phyloP scores from a whole-genome alignment of 2,329 filamentous ascomycete species.

The Ascochyta pisi region DNA sequence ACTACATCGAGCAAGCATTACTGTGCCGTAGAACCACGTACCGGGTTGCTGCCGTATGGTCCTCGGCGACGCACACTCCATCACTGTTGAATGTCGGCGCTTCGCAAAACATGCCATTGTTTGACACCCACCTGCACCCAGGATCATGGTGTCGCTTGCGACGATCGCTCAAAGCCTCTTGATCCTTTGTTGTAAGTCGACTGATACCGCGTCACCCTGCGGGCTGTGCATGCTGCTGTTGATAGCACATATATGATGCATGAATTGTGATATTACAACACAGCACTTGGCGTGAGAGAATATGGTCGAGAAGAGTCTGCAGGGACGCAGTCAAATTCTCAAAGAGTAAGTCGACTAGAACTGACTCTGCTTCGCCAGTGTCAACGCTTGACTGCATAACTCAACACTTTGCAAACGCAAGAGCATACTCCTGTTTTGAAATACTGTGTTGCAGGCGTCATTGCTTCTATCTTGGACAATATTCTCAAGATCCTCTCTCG shows the following conservation, averaged over 20 bases:
- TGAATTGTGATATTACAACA: background rate
- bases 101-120: slow-evolving; percentile 21
- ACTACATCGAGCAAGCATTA: slow-evolving; percentile 6
- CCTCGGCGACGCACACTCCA: slow-evolving; percentile 5
- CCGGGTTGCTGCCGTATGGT: background rate
- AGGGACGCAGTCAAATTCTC: background rate
- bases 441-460: background rate
- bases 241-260: background rate
- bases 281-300: background rate
- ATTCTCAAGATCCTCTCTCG: background rate
- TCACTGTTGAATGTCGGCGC: slow-evolving; percentile 8
- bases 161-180: slow-evolving; percentile 1
- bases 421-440: background rate
- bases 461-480: background rate
- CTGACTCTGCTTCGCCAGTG: background rate
- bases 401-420: slow-evolving; percentile 5
- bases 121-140: slow-evolving; percentile 9
- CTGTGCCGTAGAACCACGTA: background rate
- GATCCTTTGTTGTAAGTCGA: slow-evolving; percentile 6
- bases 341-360: background rate
- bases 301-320: background rate
- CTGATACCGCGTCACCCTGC: background rate
- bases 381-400: background rate
- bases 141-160: slow-evolving; percentile 13
- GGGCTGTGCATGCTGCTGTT: background rate